A percentile compares a stretch with the other conserved stretches of the same genome.
phyloP scores from a whole-genome alignment of 441 rosid genomes.

The Corymbia citriodora region DNA sequence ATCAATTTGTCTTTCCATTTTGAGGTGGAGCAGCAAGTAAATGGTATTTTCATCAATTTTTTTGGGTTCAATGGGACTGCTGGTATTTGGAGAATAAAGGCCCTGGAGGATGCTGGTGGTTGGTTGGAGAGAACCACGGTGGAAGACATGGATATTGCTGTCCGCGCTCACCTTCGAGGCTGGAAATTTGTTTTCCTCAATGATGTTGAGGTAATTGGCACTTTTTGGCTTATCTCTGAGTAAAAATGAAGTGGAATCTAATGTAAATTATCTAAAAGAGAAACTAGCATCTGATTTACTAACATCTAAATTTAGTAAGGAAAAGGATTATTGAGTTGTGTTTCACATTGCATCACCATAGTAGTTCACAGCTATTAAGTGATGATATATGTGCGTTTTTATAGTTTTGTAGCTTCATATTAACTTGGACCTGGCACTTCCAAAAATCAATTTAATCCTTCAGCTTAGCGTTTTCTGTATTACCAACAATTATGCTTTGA shows the following conservation, averaged over 20 bases:
- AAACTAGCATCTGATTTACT: not conserved
- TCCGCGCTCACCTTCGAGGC: conserved; percentile 87
- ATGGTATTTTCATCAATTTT: conserved; percentile 75
- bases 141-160: conserved; percentile 98
- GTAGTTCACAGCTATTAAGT: not conserved
- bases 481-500: not conserved
- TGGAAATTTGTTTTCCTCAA: conserved; percentile 90
- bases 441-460: not conserved
- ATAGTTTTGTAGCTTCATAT: not conserved
- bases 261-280: not conserved
- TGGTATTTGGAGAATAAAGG: conserved; percentile 95
- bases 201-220: conserved; percentile 66
- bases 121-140: conserved; percentile 98
- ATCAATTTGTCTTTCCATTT: conserved; percentile 86
- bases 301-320: not conserved
- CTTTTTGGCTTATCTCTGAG: not conserved
- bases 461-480: not conserved
- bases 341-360: not conserved
- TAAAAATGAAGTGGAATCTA: not conserved
- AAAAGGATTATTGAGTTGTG: not conserved
- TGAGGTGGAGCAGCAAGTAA: conserved; percentile 97
- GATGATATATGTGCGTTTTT: not conserved
- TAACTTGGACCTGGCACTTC: not conserved
- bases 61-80: conserved; percentile 98
- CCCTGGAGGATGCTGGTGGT: conserved; percentile 94